These are phyloP conservation scores for Metarhizium sp. DNA, from an alignment of 2,329 filamentous ascomycete genomes.

Conservation along the genomic window DNA sequence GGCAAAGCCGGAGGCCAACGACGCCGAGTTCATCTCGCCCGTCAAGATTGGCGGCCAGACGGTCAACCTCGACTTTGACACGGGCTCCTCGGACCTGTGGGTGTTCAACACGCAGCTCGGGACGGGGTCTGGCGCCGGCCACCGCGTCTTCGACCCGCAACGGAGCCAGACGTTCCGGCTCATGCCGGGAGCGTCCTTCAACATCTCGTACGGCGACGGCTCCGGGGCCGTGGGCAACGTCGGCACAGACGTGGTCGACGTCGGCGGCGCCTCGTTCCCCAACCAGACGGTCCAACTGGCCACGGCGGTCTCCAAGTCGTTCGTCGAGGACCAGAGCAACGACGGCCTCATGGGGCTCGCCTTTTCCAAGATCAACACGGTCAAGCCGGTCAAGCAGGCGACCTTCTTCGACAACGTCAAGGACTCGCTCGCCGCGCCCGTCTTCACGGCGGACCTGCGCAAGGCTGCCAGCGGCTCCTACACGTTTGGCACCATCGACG, in stretches of 20 bases:
- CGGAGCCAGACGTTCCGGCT: slow-evolving; percentile 28
- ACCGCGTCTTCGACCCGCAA: slow-evolving; percentile 28
- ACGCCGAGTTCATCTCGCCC: slow-evolving; percentile 9
- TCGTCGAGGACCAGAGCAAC: slow-evolving; percentile 30
- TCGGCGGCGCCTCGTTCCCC: slow-evolving; percentile 31
- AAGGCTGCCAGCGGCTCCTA: slow-evolving; percentile 50
- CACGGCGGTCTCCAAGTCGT: slow-evolving; percentile 27
- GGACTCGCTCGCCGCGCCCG: slow-evolving; percentile 12
- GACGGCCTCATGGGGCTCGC: slow-evolving; percentile 36
- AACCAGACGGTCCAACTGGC: slow-evolving; percentile 35
- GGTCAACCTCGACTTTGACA: slow-evolving; percentile 14
- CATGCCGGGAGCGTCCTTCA: slow-evolving; percentile 29
- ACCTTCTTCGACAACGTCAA: slow-evolving; percentile 31
- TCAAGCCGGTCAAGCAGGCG: slow-evolving; percentile 28
- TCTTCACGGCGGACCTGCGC: slow-evolving; percentile 64
- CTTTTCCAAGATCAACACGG: slow-evolving; percentile 33
- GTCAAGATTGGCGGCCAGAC: slow-evolving; percentile 13
- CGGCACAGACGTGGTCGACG: slow-evolving; percentile 31
- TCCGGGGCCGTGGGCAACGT: slow-evolving; percentile 33
- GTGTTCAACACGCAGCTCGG: slow-evolving; percentile 34
- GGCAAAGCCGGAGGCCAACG: slow-evolving; percentile 4
- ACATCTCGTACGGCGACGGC: slow-evolving; percentile 34
- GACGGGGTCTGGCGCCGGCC: slow-evolving; percentile 23
- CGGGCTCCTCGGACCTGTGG: slow-evolving; percentile 18
- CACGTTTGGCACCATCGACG: slow-evolving; percentile 65